Base-by-base conservation (phyloP, 2,329 filamentous ascomycete genomes). In the Lasiodiplodia gonubiensis region DNA sequence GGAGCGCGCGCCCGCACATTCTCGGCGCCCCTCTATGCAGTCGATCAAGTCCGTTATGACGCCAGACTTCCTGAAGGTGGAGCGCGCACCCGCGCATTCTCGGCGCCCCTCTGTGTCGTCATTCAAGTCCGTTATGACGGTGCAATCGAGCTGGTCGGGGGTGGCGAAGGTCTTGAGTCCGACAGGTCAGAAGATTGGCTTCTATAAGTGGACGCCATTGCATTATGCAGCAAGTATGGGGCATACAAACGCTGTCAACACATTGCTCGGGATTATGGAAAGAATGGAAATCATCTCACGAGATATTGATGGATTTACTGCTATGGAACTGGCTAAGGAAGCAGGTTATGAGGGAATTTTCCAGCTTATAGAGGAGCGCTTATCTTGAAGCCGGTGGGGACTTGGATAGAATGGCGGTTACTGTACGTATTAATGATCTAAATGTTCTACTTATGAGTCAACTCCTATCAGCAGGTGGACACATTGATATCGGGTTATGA, bases 221-320 rank as follows among this genome's bases (percentile, higher is more conserved):
- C 59, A 63, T 21, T 51, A 18, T 4, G 59, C 59, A 11, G 59
- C 46, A n/a, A 51, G 59, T 21, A 63, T 63, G 59, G 27, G 59
- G 12, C 59, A 37, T 23, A 25, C 10, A 10, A 27, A 25, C 16
- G 59, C 46, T 7, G 59, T 63, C 1, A 14, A 3, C 16, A 37
- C 30, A 11, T 25, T 63, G 46, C 59, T 63, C 3, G 11, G n/a
- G 2, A 3, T 51, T 3, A 63, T 63, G 59, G 59, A 21, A 2
- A 63, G 59, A 21, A 63, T 37, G 59, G 59, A 63, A 18, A 63
- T 63, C 21, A 63, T 63, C 11, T 46, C 59, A 37, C 42, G 59
- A 5, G 59, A 63, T 21, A 37, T 63, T 23, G 59, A 63, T n/a
- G 59, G 59, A 5, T 51, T 63, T 23, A 63, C 59, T 23, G 59